Evolutionary conservation across 2,329 filamentous ascomycete species (phyloP).

Genomic region (Alternaria hordeiaustralica): DNA sequence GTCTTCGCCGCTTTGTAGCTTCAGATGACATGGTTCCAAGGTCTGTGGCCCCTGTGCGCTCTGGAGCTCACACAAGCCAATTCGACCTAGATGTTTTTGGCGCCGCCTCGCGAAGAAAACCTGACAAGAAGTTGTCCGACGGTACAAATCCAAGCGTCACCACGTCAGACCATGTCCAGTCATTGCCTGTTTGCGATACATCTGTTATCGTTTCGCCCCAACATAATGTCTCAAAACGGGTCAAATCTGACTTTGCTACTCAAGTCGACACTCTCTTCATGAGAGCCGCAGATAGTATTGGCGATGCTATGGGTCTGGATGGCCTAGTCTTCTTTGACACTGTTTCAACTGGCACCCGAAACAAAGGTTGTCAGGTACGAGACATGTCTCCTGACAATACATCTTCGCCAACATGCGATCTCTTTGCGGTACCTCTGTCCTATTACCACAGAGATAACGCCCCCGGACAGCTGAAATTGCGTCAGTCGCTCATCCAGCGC

Average conservation of each 20-base stretch:
- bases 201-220: background rate
- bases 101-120: background rate
- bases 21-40: background rate
- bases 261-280: constrained; percentile 9
- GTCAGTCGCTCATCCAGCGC: constrained; percentile 14
- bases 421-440: constrained; percentile 3
- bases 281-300: constrained; percentile 11
- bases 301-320: constrained; percentile 13
- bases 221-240: background rate
- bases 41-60: background rate
- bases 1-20: constrained; percentile 13
- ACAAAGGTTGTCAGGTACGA: background rate
- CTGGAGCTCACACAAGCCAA: background rate
- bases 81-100: constrained; percentile 8
- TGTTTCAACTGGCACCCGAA: background rate
- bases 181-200: background rate
- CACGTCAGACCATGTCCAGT: background rate
- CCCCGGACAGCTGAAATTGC: background rate
- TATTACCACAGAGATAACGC: constrained; percentile 2
- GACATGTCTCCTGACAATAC: background rate
- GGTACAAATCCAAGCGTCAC: background rate
- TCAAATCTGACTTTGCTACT: background rate
- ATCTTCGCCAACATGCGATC: background rate
- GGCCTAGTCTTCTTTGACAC: constrained; percentile 15
- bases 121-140: background rate